Percentiles rank a stretch among this genome's conserved stretches.
These are phyloP conservation scores for Dendrostoma leiphaemia DNA, from an alignment of 2,329 filamentous ascomycete genomes.

Conservation along the genomic window DNA sequence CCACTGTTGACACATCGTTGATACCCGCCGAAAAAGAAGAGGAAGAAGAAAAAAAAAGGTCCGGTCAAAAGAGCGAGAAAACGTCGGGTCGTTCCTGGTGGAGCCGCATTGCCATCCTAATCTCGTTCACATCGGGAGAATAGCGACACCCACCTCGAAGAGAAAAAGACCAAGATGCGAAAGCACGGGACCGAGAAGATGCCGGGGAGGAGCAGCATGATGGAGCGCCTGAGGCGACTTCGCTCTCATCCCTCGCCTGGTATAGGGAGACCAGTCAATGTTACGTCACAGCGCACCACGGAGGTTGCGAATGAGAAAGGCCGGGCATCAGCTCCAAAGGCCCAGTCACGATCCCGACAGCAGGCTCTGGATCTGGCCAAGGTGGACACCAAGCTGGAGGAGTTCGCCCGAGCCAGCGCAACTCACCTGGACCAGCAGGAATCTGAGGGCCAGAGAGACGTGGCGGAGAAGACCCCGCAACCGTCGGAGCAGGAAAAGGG, in stretches of 20 bases:
- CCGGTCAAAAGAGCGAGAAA: no score
- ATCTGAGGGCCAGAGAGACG: no score
- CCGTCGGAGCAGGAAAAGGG: neutral
- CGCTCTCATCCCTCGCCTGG: neutral
- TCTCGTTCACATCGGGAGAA: no score
- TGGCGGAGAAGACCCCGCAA: neutral
- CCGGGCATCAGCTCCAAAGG: neutral
- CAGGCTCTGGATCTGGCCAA: slow-evolving; percentile 1
- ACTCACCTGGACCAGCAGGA: no score
- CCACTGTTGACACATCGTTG: no score
- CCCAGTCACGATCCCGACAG: neutral
- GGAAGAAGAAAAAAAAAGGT: no score
- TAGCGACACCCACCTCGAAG: no score
- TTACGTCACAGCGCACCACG: neutral
- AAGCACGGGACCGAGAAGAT: neutral
- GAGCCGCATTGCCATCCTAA: no score
- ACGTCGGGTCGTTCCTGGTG: no score
- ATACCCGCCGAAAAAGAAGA: no score
- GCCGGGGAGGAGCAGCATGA: slow-evolving; percentile 11
- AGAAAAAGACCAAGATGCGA: neutral
- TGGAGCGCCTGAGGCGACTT: slow-evolving; percentile 15
- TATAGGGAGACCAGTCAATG: neutral
- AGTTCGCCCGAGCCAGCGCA: neutral
- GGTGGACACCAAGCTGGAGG: slow-evolving; percentile 10
- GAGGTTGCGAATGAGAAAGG: neutral